Conservation (phyloP, 768 basidiomycete species). For the Tricholoma sp. region DNA sequence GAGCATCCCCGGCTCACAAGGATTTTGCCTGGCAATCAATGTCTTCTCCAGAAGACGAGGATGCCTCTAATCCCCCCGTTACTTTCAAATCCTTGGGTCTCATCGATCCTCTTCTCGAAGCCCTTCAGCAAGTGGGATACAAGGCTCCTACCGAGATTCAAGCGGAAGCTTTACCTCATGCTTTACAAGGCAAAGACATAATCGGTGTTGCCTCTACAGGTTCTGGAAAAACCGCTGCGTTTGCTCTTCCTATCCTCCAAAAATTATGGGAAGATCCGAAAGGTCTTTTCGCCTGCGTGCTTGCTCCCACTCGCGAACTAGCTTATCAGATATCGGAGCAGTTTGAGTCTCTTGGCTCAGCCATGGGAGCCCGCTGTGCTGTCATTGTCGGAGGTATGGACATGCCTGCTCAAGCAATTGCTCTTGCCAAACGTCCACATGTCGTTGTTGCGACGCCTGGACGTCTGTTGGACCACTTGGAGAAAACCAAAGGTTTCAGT, state of each 20-base stretch:
- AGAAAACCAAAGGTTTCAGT: slow-evolving; percentile 96
- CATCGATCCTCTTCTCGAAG: slow-evolving; percentile 84
- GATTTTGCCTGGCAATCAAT: slow-evolving; percentile 24
- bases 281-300: slow-evolving; percentile 86
- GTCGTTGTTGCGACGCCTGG: slow-evolving; percentile 95
- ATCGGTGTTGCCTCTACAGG: slow-evolving; percentile 99
- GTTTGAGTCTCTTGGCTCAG: slow-evolving; percentile 85
- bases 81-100: slow-evolving; percentile 85
- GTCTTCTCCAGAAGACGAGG: slow-evolving; percentile 63
- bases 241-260: slow-evolving; percentile 93
- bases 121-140: slow-evolving; percentile 77
- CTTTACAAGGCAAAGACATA: slow-evolving; percentile 88
- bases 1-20: neutral
- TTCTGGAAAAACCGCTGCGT: slow-evolving; percentile 96
- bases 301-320: slow-evolving; percentile 97
- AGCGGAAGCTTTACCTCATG: slow-evolving; percentile 76
- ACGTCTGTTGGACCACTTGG: slow-evolving; percentile 87
- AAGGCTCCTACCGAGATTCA: slow-evolving; percentile 91
- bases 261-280: slow-evolving; percentile 95
- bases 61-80: slow-evolving; percentile 25
- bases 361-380: slow-evolving; percentile 87
- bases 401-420: slow-evolving; percentile 84
- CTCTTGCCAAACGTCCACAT: slow-evolving; percentile 91
- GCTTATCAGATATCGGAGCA: slow-evolving; percentile 99
- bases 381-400: slow-evolving; percentile 97